phyloP scores from a whole-genome alignment of 2,329 filamentous ascomycete genomes.

The Golovinomyces cichoracearum region DNA sequence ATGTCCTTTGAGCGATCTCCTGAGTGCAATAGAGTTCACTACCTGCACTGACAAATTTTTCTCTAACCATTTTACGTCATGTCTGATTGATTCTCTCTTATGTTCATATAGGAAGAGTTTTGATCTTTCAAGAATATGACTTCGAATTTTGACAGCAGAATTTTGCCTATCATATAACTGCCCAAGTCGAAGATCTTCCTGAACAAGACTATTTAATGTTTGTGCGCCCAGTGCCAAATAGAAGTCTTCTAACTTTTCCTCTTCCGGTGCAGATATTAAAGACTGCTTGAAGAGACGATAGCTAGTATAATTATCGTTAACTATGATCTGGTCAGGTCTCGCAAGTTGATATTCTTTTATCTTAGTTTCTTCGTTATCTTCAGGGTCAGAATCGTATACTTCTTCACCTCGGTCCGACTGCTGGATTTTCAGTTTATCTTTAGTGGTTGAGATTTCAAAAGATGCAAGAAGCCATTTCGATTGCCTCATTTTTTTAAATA shows the following conservation, averaged over 20 bases:
- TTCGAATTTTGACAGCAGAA: conserved; percentile 42
- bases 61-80: conserved; percentile 76
- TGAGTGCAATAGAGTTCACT: conserved; percentile 53
- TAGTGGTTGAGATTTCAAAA: conserved; percentile 31
- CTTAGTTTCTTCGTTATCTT: conserved; percentile 19
- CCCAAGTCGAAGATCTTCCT: conserved; percentile 44
- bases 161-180: conserved; percentile 38
- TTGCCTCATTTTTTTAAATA: conserved; percentile 50
- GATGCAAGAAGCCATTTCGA: conserved; percentile 63
- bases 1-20: conserved; percentile 47
- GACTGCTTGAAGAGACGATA: conserved; percentile 70
- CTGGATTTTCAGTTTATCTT: conserved; percentile 5
- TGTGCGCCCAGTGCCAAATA: conserved; percentile 60
- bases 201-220: conserved; percentile 49
- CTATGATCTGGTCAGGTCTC: conserved; percentile 42
- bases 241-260: conserved; percentile 63
- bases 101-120: conserved; percentile 71
- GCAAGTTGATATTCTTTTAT: conserved; percentile 41
- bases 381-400: conserved; percentile 19
- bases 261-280: conserved; percentile 67
- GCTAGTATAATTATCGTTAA: conserved; percentile 68
- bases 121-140: conserved; percentile 63
- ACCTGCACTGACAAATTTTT: conserved; percentile 54
- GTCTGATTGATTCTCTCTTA: conserved; percentile 45
- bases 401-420: conserved; percentile 12